phyloP scores from a whole-genome alignment of 2,329 filamentous ascomycete genomes.

The Domatiomyces globalis region DNA sequence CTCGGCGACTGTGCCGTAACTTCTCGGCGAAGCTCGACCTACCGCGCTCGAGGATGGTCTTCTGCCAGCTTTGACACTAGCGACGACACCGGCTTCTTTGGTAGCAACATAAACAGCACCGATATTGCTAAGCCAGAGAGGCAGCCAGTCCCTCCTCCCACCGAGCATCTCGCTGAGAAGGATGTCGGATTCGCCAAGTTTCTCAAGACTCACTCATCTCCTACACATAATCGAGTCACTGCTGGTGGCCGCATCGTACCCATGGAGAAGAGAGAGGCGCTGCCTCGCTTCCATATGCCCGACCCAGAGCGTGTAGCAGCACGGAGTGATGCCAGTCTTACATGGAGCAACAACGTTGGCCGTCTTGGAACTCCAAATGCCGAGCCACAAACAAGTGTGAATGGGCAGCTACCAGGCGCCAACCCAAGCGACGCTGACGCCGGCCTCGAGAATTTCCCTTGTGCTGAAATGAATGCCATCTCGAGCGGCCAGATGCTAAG shows the following conservation, averaged over 20 bases:
- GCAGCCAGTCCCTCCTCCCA: slow-evolving; percentile 24
- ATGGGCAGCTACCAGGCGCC: not conserved
- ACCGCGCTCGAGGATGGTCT: slow-evolving; percentile 12
- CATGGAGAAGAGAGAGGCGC: slow-evolving; percentile 25
- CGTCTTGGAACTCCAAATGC: not conserved
- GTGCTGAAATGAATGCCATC: not conserved
- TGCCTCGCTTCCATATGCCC: slow-evolving; percentile 24
- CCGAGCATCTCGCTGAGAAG: slow-evolving; percentile 21
- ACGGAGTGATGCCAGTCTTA: not conserved
- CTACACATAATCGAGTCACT: slow-evolving; percentile 36
- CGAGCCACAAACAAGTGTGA: not conserved
- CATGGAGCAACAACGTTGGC: not conserved
- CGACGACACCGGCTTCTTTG: not conserved
- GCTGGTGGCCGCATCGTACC: slow-evolving; percentile 36
- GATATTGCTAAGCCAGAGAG: slow-evolving; percentile 7
- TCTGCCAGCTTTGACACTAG: not conserved
- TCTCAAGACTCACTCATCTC: slow-evolving; percentile 33
- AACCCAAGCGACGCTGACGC: not conserved
- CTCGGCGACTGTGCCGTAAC: slow-evolving; percentile 16
- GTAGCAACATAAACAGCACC: not conserved
- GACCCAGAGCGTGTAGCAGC: not conserved
- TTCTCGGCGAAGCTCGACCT: slow-evolving; percentile 9
- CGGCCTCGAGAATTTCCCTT: not conserved
- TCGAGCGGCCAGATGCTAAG: not conserved
- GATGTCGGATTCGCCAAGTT: slow-evolving; percentile 34